phyloP scores from a whole-genome alignment of 805 yeast species.

The Spathaspora boniae region DNA sequence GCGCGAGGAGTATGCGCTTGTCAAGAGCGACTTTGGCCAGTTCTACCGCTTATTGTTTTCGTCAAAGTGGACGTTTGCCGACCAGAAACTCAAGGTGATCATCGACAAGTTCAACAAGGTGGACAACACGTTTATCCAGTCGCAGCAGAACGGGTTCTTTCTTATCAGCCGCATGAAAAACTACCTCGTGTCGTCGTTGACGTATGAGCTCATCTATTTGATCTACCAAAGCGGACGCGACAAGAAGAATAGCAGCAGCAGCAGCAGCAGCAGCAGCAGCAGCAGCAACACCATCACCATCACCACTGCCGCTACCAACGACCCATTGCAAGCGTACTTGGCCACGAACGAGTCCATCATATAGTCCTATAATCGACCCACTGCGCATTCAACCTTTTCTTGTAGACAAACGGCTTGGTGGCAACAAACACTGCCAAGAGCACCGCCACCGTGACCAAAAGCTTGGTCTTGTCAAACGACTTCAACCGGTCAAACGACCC shows the following conservation, averaged over 20 bases:
- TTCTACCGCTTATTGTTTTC: conserved; percentile 16
- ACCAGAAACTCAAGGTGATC: conserved; percentile 20
- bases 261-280: neutral
- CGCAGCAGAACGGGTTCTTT: conserved; percentile 17
- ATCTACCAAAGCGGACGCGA: conserved; percentile 24
- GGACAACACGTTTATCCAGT: conserved; percentile 9
- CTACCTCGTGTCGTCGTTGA: conserved; percentile 32
- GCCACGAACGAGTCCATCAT: conserved; percentile 18
- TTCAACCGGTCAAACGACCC: conserved; percentile 74
- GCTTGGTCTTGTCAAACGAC: conserved; percentile 63
- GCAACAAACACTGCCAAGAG: conserved; percentile 45
- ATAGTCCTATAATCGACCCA: conserved; percentile 43
- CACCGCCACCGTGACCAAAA: conserved; percentile 55
- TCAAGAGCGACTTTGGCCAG: conserved; percentile 22
- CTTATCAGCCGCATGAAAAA: conserved; percentile 32
- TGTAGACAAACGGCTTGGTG: conserved; percentile 55
- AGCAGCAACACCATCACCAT: conserved; percentile 2
- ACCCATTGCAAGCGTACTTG: conserved; percentile 1
- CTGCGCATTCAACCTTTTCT: conserved; percentile 47
- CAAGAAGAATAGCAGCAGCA: conserved; percentile 8
- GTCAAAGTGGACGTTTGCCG: conserved; percentile 21
- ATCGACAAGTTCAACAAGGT: conserved; percentile 22
- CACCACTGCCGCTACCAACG: too few species aligned
- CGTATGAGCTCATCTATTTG: conserved; percentile 39
- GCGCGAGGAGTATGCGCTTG: conserved; percentile 20